These are phyloP conservation scores for Xylaria sp. DNA, from an alignment of 2,329 filamentous ascomycete genomes.

Conservation along the genomic window DNA sequence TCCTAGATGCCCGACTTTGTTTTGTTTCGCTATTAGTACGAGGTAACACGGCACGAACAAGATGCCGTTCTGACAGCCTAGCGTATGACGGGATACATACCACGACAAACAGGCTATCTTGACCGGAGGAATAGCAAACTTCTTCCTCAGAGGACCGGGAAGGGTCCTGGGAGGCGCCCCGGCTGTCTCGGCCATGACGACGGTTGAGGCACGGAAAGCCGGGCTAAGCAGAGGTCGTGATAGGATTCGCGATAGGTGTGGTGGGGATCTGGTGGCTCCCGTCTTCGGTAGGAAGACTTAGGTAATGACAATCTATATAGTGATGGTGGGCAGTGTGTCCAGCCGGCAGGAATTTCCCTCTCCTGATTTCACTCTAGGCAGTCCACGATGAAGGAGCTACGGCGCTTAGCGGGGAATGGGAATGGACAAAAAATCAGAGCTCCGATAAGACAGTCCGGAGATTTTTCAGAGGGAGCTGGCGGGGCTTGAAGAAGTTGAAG, in stretches of 20 bases:
- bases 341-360: background rate
- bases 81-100: conserved; percentile 51
- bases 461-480: conserved; percentile 27
- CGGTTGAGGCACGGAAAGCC: conserved; percentile 24
- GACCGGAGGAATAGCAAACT: conserved; percentile 60
- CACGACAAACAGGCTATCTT: conserved; percentile 63
- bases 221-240: conserved; percentile 22
- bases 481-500: conserved; percentile 21
- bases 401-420: conserved; percentile 33
- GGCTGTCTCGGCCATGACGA: conserved; percentile 42
- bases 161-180: conserved; percentile 41
- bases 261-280: conserved; percentile 33
- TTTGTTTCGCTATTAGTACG: conserved; percentile 36
- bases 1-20: conserved; percentile 58
- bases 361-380: background rate
- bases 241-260: conserved; percentile 25
- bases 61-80: conserved; percentile 21
- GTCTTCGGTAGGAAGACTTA: conserved; percentile 28
- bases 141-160: conserved; percentile 49
- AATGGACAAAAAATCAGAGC: conserved; percentile 25
- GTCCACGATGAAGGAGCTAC: conserved; percentile 22
- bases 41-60: conserved; percentile 37
- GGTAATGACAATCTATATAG: conserved; percentile 29
- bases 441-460: conserved; percentile 26
- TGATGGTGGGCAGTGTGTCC: conserved; percentile 16